Percentiles rank a stretch among this genome's conserved stretches.
phyloP scores from a whole-genome alignment of 2,329 filamentous ascomycete species.

The Aspergillus vadensis region DNA sequence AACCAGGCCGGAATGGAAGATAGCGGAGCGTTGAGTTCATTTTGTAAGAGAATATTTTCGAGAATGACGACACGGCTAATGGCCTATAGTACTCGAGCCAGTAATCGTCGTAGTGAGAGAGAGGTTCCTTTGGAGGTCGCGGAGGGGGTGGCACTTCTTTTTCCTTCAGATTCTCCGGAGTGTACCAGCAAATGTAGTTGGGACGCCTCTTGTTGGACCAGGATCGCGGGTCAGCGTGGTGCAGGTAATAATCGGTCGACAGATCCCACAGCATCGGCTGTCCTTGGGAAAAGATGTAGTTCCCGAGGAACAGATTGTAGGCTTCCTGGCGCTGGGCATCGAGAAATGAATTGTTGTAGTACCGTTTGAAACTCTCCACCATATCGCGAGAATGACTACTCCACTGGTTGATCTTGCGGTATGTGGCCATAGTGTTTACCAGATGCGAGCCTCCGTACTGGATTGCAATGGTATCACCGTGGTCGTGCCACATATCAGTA shows the following conservation, averaged over 20 bases:
- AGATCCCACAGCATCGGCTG: slow-evolving; percentile 98
- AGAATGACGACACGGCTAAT: slow-evolving; percentile 80
- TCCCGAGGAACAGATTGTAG: slow-evolving; percentile 95
- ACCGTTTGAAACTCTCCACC: slow-evolving; percentile 98
- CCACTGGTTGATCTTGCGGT: slow-evolving; percentile 99
- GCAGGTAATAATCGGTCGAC: slow-evolving; percentile 91
- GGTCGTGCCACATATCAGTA: slow-evolving; percentile 97
- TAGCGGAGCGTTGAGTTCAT: slow-evolving; percentile 89
- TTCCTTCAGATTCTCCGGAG: slow-evolving; percentile 68
- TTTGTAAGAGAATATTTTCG: slow-evolving; percentile 89
- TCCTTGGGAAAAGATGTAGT: slow-evolving; percentile 84
- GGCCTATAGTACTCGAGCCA: slow-evolving; percentile 98
- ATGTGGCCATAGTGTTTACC: slow-evolving; percentile 99
- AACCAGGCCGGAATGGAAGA: slow-evolving; percentile 70
- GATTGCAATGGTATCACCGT: slow-evolving; percentile 95
- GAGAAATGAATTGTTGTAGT: slow-evolving; percentile 98
- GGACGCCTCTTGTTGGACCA: slow-evolving; percentile 66
- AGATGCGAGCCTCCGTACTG: slow-evolving; percentile 97
- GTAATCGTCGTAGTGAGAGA: slow-evolving; percentile 78
- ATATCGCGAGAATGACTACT: slow-evolving; percentile 96
- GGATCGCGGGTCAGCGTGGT: slow-evolving; percentile 78
- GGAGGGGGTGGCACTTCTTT: slow-evolving; percentile 57
- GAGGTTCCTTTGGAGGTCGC: slow-evolving; percentile 32
- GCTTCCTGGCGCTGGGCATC: slow-evolving; percentile 98
- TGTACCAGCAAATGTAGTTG: slow-evolving; percentile 90